A percentile compares a stretch with the other conserved stretches of the same genome.
Conservation (phyloP, 129 eudicot species). For the Deinandra increscens region DNA sequence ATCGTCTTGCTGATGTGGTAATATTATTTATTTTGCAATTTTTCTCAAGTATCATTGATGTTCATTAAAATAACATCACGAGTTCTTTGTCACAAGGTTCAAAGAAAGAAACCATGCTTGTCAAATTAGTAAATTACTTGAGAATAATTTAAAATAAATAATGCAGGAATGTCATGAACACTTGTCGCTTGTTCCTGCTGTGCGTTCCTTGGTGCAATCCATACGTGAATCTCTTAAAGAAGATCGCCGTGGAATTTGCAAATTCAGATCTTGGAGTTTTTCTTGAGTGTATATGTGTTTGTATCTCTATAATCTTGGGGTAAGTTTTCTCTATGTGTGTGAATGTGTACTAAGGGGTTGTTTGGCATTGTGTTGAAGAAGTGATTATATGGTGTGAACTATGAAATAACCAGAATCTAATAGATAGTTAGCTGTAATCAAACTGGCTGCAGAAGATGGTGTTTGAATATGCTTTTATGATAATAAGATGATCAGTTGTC, state of each 20-base stretch:
- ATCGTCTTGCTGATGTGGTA: conserved; percentile 81
- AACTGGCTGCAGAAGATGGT: background rate
- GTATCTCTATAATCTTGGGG: conserved; percentile 21
- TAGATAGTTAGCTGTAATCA: background rate
- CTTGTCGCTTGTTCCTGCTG: conserved; percentile 59
- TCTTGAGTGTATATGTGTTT: conserved; percentile 39
- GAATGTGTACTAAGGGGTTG: background rate
- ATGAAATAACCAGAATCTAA: background rate
- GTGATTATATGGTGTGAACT: background rate
- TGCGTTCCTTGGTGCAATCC: conserved; percentile 66
- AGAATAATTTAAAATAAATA: conserved; percentile 12
- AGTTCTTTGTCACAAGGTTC: conserved; percentile 12
- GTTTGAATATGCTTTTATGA: background rate
- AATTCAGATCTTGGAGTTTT: conserved; percentile 70
- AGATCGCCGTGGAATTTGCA: conserved; percentile 96
- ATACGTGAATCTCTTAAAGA: conserved; percentile 79
- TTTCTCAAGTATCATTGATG: background rate
- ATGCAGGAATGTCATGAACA: conserved; percentile 75
- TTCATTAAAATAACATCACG: background rate
- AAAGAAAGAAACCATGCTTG: no score
- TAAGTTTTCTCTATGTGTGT: conserved; percentile 13
- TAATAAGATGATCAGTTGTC: no score
- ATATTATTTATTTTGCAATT: conserved; percentile 4
- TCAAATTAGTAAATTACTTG: background rate
- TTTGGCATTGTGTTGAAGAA: background rate